Evolutionary conservation across 352 stramenopile genomes (phyloP).

Genomic region (Globisporangium viniferum): DNA sequence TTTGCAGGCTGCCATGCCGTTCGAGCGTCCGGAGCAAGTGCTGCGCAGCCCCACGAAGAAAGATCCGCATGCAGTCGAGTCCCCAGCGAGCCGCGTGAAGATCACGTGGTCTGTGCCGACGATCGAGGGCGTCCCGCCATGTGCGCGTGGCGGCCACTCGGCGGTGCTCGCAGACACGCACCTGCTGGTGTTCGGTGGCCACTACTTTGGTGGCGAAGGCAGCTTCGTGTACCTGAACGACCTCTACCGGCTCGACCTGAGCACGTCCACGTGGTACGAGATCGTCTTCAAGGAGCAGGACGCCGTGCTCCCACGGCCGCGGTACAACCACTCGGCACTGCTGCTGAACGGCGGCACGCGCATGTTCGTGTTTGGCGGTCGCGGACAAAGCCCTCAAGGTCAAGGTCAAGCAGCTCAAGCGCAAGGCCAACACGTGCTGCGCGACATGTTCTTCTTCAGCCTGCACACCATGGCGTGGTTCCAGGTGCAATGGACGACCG

Average conservation of each 20-base stretch:
- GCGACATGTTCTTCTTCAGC: conserved; percentile 90
- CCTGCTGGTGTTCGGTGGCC: conserved; percentile 87
- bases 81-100: conserved; percentile 40
- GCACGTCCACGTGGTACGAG: conserved; percentile 71
- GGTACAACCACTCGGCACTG: conserved; percentile 86
- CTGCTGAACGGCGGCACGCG: conserved; percentile 57
- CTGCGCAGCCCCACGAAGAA: conserved; percentile 15
- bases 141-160: conserved; percentile 65
- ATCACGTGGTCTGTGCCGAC: conserved; percentile 57
- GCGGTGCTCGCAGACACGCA: conserved; percentile 72
- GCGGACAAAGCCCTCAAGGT: conserved; percentile 27
- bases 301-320: conserved; percentile 49
- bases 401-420: background rate
- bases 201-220: conserved; percentile 84
- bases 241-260: conserved; percentile 83
- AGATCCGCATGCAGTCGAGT: conserved; percentile 5
- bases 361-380: conserved; percentile 83
- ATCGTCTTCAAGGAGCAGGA: conserved; percentile 48
- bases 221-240: conserved; percentile 91
- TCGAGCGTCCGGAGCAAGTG: conserved; percentile 15
- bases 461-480: conserved; percentile 79
- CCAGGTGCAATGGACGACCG: conserved; percentile 83
- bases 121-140: conserved; percentile 53
- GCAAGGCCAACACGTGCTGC: conserved; percentile 33
- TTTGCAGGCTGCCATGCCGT: background rate